Evolutionary conservation across 306 rosid species (phyloP).

Genomic region (Cicer pinnatifidum): DNA sequence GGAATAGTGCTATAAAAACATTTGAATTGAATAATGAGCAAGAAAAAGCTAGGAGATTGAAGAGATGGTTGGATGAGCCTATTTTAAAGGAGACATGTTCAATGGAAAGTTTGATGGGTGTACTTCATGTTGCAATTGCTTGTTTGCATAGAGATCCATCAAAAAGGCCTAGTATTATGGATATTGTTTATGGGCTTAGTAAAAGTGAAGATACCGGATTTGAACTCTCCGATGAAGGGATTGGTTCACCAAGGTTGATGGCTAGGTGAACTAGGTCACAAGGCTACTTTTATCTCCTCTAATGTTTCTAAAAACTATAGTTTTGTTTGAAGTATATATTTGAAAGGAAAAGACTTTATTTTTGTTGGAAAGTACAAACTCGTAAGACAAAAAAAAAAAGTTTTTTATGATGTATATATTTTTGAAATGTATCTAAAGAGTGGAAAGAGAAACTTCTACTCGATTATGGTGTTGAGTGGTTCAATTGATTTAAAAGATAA

Average conservation of each 20-base stretch:
- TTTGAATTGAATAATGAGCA: conserved; percentile 60
- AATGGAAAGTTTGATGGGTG: conserved; percentile 66
- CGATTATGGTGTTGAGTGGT: background rate
- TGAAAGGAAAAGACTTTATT: too few relatives aligned
- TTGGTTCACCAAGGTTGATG: conserved; percentile 50
- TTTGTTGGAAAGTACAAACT: too few relatives aligned
- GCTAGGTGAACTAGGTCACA: conserved; percentile 56
- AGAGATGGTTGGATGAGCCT: conserved; percentile 65
- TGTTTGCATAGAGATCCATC: conserved; percentile 73
- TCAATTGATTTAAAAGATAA: background rate
- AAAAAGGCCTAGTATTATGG: conserved; percentile 86
- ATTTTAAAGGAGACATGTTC: conserved; percentile 59
- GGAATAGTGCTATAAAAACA: conserved; percentile 52
- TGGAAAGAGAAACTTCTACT: too few relatives aligned
- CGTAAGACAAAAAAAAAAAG: too few relatives aligned
- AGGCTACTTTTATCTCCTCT: too few relatives aligned
- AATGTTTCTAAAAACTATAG: too few relatives aligned
- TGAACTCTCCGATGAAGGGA: conserved; percentile 72
- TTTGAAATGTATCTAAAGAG: too few relatives aligned
- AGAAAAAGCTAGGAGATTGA: conserved; percentile 57
- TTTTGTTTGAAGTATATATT: too few relatives aligned
- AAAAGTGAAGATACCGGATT: conserved; percentile 70
- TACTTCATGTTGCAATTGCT: conserved; percentile 66
- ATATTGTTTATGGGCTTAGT: conserved; percentile 70
- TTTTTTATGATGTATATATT: too few relatives aligned